These are phyloP conservation scores for Penicillium olsonii DNA, from an alignment of 2,329 filamentous ascomycete species.

Conservation along the genomic window DNA sequence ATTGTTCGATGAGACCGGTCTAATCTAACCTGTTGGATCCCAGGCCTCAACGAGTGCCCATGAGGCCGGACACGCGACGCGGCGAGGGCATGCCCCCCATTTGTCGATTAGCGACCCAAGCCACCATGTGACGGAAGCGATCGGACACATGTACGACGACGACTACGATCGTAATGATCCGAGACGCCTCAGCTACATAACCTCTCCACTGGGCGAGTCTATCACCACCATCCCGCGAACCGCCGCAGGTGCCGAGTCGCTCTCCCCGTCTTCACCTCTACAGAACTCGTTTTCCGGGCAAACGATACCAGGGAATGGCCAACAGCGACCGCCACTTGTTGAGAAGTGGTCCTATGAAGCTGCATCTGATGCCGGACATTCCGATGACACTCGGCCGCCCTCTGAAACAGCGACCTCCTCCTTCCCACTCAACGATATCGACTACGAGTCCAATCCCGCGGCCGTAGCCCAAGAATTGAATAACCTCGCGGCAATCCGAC, in stretches of 20 bases:
- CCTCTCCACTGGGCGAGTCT: conserved; percentile 48
- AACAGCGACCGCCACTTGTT: conserved; percentile 28
- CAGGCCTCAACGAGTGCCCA: conserved; percentile 46
- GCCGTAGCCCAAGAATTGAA: conserved; percentile 90
- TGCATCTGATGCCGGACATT: conserved; percentile 53
- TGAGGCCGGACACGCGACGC: conserved; percentile 51
- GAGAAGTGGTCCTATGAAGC: conserved; percentile 38
- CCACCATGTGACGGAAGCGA: conserved; percentile 93
- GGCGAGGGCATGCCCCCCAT: conserved; percentile 61
- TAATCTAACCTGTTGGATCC: neutral
- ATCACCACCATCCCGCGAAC: conserved; percentile 42
- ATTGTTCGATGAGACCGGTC: neutral
- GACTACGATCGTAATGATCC: conserved; percentile 63
- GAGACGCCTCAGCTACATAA: conserved; percentile 75
- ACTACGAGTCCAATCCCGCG: conserved; percentile 85
- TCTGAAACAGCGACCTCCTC: conserved; percentile 61
- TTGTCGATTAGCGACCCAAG: conserved; percentile 80
- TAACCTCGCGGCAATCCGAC: conserved; percentile 84
- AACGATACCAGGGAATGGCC: conserved; percentile 34
- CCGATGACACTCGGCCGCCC: conserved; percentile 56
- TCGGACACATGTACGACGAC: conserved; percentile 86
- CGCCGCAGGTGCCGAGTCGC: conserved; percentile 28
- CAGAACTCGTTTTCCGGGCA: conserved; percentile 37
- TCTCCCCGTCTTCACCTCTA: conserved; percentile 31
- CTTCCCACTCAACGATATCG: conserved; percentile 77